Conservation (phyloP, 169 alveolate species). For the Plasmodium relictum region DNA sequence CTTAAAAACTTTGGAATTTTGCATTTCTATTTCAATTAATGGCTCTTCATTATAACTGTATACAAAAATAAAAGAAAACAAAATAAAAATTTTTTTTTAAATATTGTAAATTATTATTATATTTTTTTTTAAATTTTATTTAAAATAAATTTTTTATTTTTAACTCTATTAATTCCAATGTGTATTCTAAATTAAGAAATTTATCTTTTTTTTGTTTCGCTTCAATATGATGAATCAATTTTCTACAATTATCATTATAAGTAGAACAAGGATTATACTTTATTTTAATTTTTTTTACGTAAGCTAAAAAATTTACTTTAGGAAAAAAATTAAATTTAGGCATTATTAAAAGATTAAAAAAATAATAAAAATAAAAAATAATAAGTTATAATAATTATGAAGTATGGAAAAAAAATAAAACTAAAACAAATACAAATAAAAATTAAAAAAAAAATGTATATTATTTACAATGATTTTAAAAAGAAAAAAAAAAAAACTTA, state of each 20-base stretch:
- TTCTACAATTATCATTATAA: slow-evolving; percentile 69
- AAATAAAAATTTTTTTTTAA: not conserved
- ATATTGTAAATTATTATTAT: not conserved
- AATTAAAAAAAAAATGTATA: too few relatives aligned
- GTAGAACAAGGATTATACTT: slow-evolving; percentile 67
- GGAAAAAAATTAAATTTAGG: slow-evolving; percentile 77
- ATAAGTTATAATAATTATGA: not conserved
- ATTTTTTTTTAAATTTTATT: not conserved
- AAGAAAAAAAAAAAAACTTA: too few relatives aligned
- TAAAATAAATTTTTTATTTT: not conserved
- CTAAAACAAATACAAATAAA: too few relatives aligned
- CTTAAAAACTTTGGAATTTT: slow-evolving; percentile 68
- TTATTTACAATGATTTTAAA: too few relatives aligned
- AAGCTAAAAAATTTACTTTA: slow-evolving; percentile 67
- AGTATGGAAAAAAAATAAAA: not conserved
- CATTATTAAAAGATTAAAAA: slow-evolving; percentile 46
- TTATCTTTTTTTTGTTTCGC: slow-evolving; percentile 71
- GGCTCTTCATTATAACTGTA: slow-evolving; percentile 74
- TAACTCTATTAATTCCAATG: slow-evolving; percentile 67
- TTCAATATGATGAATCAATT: slow-evolving; percentile 65
- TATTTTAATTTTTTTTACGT: slow-evolving; percentile 58
- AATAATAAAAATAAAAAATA: slow-evolving; percentile 4
- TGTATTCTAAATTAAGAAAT: slow-evolving; percentile 66
- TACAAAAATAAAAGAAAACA: slow-evolving; percentile 3
- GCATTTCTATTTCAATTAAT: slow-evolving; percentile 75